Evolutionary conservation across 2,329 filamentous ascomycete species (phyloP).

Genomic region (Sporothrix variecibatus): DNA sequence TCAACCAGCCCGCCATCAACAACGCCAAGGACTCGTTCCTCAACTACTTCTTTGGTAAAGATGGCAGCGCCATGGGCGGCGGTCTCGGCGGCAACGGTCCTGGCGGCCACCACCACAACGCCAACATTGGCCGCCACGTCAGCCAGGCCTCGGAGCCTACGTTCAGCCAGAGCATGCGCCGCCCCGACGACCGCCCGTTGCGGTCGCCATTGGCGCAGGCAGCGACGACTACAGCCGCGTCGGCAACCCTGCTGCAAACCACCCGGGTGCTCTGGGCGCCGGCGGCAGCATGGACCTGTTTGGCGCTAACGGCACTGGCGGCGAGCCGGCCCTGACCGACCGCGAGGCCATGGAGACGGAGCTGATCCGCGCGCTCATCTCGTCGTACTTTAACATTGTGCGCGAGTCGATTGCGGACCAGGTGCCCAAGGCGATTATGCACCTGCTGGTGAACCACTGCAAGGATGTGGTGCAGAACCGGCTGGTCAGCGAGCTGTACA

Average conservation of each 20-base stretch:
- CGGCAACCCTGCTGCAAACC: neutral
- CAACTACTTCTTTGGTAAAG: constrained; percentile 98
- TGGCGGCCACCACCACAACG: constrained; percentile 39
- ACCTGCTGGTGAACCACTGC: constrained; percentile 95
- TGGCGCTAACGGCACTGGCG: constrained; percentile 50
- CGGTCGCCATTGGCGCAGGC: constrained; percentile 46
- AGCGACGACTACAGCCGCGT: constrained; percentile 21
- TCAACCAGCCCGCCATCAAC: constrained; percentile 61
- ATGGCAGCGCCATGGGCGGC: constrained; percentile 52
- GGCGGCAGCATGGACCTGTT: constrained; percentile 28
- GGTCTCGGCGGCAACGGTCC: neutral
- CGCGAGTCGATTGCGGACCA: constrained; percentile 98
- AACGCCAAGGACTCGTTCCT: constrained; percentile 85
- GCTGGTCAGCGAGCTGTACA: constrained; percentile 93
- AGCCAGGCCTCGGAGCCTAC: constrained; percentile 78
- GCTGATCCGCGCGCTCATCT: constrained; percentile 92
- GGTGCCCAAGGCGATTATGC: constrained; percentile 98
- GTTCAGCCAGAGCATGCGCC: constrained; percentile 79
- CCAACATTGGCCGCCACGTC: constrained; percentile 61
- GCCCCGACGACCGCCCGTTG: constrained; percentile 62
- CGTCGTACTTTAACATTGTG: constrained; percentile 98
- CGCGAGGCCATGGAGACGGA: constrained; percentile 97
- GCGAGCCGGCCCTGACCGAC: constrained; percentile 87
- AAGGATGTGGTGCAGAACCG: constrained; percentile 98
- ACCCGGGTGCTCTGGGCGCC: constrained; percentile 17